A percentile compares a stretch with the other conserved stretches of the same genome.
Conservation (phyloP, 345 rosid species). For the Euclidium syriacum region DNA sequence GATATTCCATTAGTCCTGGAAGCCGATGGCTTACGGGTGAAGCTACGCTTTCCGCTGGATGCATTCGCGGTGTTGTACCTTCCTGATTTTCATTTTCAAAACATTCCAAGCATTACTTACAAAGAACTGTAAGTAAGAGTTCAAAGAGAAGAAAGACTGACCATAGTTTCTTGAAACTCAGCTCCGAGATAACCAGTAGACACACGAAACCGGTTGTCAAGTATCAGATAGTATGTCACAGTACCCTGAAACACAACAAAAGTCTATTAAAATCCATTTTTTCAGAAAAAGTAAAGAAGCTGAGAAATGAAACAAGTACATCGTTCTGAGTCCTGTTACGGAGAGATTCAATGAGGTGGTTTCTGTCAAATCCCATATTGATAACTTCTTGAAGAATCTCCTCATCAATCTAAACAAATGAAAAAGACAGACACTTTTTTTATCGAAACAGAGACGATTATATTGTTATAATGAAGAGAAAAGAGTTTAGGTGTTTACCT, state of each 20-base stretch:
- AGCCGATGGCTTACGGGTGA: conserved; percentile 55
- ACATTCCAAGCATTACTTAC: conserved; percentile 7
- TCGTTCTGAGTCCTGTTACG: conserved; percentile 65
- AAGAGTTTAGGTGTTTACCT: conserved; percentile 38
- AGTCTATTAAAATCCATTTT: background rate
- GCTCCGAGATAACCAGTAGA: conserved; percentile 73
- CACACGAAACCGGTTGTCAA: conserved; percentile 73
- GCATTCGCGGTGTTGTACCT: conserved; percentile 53
- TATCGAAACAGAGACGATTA: background rate
- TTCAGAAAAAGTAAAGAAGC: conserved; percentile 4
- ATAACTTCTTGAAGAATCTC: conserved; percentile 77
- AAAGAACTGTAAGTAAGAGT: conserved; percentile 2
- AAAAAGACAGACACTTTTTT: background rate
- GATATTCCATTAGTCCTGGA: conserved; percentile 67
- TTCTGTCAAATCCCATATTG: conserved; percentile 68
- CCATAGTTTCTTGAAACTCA: conserved; percentile 71
- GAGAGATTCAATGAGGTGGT: conserved; percentile 66
- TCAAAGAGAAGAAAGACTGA: conserved; percentile 26
- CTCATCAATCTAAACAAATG: conserved; percentile 73
- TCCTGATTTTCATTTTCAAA: conserved; percentile 61
- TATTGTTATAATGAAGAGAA: background rate
- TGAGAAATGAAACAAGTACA: conserved; percentile 33
- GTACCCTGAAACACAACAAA: conserved; percentile 67
- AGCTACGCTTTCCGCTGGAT: conserved; percentile 51
- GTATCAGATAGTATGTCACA: conserved; percentile 77